Evolutionary conservation across 2,329 filamentous ascomycete species (phyloP), one percentile per base, ranked within the genome.

Genomic region (Sporothrix brasiliensis): DNA sequence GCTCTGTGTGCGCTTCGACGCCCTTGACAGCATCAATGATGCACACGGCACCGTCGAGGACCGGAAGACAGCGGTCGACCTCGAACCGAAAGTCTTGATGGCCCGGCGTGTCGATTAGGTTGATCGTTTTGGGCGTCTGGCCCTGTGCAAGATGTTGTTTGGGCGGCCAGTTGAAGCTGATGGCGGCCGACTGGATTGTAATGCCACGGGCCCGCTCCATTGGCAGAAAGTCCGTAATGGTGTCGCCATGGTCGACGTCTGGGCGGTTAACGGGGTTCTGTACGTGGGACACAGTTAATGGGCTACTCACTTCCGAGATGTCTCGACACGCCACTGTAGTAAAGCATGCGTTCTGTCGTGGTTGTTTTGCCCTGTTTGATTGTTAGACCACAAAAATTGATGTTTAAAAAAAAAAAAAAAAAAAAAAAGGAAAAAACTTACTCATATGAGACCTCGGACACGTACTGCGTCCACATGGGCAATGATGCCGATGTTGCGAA

Each of bases 81-180:
- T 99, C 95, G 77, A 98, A 98, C 0, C 94, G 93, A 76, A 99
- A 99, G 79, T 99, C 95, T 27, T 96, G 94, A 77, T 99, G 95
- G 1, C 95, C 95, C 2, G 95, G 95, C 0, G 95, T 98, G 78
- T 99, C 95, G 72, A 99, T 98, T 1, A 97, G 83, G 77, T 97
- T 97, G 79, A 97, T 89, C 5, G 89, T 92, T 78, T 94, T 87
- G 80, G 82, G 81, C 66, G 21, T 52, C 0, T 78, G 80, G n/a
- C 76, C 77, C 34, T 79, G 79, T 69, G n/a, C 24, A 3, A 54
- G 34, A 14, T 82, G 76, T 47, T 82, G 78, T 52, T 75, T 75
- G 14, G 82, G 78, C 6, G 95, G 95, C 95, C 95, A 99, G 73
- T 91, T 86, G 79, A 98, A 97, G 1, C 93, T 97, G 74, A 98